phyloP scores from a whole-genome alignment of 371 early-diverging fungal genomes.

The Rhizomucor miehei region DNA sequence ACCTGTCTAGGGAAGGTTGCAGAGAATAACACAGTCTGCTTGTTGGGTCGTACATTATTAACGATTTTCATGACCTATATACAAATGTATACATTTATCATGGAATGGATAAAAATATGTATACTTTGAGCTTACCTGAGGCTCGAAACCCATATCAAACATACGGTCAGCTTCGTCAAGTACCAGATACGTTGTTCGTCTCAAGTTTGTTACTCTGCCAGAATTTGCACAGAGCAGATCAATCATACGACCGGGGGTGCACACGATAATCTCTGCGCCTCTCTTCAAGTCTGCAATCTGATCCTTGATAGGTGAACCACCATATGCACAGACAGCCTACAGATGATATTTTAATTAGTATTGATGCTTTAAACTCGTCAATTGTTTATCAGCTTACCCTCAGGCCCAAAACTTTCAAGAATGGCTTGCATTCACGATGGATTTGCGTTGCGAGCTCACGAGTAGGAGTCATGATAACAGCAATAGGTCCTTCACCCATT shows the following conservation, averaged over 20 bases:
- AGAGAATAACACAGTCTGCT: conserved; percentile 93
- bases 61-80: conserved; percentile 89
- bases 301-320: conserved; percentile 97
- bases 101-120: background rate
- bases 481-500: conserved; percentile 90
- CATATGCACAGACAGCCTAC: conserved; percentile 94
- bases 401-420: conserved; percentile 78
- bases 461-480: conserved; percentile 98
- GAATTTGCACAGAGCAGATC: conserved; percentile 96
- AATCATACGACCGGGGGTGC: conserved; percentile 99
- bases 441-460: conserved; percentile 99
- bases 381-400: conserved; percentile 37
- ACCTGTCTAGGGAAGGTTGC: conserved; percentile 95
- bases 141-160: conserved; percentile 99
- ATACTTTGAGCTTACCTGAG: conserved; percentile 73
- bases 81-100: background rate
- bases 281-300: conserved; percentile 98
- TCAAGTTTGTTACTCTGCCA: conserved; percentile 93
- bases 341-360: background rate
- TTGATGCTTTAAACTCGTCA: no score
- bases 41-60: conserved; percentile 90
- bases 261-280: conserved; percentile 98
- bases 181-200: conserved; percentile 94
- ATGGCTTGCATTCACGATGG: conserved; percentile 87
- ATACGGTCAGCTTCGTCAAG: conserved; percentile 99